A percentile compares a stretch with the other conserved stretches of the same genome.
These are phyloP conservation scores for Ophioceras dolichostomum DNA, from an alignment of 2,329 filamentous ascomycete genomes.

Conservation along the genomic window DNA sequence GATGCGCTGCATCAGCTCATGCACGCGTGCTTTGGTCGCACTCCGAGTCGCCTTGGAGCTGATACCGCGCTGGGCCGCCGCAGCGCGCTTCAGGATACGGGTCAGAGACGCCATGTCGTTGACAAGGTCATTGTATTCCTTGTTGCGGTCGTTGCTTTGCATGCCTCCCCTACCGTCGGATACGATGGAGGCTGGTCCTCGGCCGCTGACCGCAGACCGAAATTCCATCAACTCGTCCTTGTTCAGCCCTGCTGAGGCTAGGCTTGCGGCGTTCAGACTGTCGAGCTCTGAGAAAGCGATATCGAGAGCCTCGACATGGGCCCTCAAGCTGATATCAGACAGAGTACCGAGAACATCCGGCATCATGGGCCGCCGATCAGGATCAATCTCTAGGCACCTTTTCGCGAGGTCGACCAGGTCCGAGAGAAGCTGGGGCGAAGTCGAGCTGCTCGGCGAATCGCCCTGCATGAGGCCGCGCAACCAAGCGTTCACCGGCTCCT, in stretches of 20 bases:
- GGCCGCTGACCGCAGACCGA: no score
- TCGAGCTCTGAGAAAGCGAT: not conserved
- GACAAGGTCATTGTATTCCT: not conserved
- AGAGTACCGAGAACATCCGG: not conserved
- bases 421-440: no score
- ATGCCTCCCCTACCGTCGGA: no score
- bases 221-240: not conserved
- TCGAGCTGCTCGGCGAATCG: no score
- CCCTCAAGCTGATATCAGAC: not conserved
- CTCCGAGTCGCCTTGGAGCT: no score
- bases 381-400: no score
- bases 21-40: not conserved
- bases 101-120: not conserved
- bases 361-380: no score
- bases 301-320: not conserved
- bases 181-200: no score
- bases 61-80: not conserved
- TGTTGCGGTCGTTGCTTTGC: not conserved
- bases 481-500: no score
- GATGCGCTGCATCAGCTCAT: no score
- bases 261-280: not conserved
- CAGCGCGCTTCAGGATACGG: not conserved
- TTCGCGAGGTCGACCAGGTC: no score
- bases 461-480: no score
- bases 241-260: not conserved